A percentile compares a stretch with the other conserved stretches of the same genome.
Evolutionary conservation across 768 basidiomycete genomes (phyloP).

Genomic region (Gautieria morchelliformis): DNA sequence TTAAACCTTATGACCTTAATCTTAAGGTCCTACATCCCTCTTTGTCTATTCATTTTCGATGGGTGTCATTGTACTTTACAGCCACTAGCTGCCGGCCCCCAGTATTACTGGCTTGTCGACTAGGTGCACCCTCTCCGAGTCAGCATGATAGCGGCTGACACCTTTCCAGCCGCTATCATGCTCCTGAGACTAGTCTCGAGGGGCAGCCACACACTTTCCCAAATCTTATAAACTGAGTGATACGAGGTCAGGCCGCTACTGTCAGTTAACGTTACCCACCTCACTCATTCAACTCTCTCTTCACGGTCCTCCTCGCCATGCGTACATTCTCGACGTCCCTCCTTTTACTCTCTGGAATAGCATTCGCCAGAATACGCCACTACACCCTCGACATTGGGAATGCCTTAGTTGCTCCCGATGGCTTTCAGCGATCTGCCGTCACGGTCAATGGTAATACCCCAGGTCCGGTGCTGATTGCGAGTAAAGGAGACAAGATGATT

Average conservation of each 20-base stretch:
- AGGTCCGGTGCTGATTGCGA: conserved; percentile 15
- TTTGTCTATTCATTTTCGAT: no score
- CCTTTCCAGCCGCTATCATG: no score
- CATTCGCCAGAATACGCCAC: neutral
- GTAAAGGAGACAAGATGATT: conserved; percentile 13
- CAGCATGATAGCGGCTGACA: no score
- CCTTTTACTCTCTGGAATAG: neutral
- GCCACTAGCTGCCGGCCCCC: no score
- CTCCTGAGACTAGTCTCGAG: no score
- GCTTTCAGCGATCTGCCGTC: conserved; percentile 17
- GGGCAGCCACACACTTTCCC: no score
- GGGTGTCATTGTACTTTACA: no score
- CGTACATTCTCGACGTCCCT: neutral
- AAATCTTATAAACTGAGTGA: no score
- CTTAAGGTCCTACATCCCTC: no score
- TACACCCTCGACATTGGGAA: conserved; percentile 15
- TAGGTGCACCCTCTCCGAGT: no score
- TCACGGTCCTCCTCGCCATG: neutral
- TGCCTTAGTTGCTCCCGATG: conserved; percentile 23
- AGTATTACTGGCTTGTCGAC: no score
- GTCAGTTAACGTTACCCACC: neutral
- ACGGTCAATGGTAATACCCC: conserved; percentile 15
- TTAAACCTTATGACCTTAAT: no score
- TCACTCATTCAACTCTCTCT: neutral
- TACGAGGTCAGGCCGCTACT: neutral